Conservation (phyloP, 257 asterid genomes). For the Solanum bulbocastanum region DNA sequence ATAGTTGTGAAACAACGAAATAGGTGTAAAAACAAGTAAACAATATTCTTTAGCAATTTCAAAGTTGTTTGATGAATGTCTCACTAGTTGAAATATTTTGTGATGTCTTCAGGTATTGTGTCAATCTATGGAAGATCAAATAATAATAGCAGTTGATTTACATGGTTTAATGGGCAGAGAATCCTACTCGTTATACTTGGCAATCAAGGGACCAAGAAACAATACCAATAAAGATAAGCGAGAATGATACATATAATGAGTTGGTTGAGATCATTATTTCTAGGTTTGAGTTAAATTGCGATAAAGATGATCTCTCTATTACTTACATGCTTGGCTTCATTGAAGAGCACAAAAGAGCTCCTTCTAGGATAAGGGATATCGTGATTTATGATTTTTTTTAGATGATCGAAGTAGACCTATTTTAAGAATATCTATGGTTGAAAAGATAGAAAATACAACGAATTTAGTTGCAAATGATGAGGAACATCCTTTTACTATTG, state of each 20-base stretch:
- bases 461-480: not conserved
- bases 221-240: too few relatives aligned
- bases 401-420: too few relatives aligned
- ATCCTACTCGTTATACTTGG: not conserved
- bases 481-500: not conserved
- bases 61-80: not conserved
- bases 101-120: not conserved
- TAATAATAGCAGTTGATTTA: not conserved
- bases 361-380: too few relatives aligned
- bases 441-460: too few relatives aligned
- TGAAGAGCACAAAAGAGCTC: too few relatives aligned
- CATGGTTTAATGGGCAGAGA: not conserved
- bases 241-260: not conserved
- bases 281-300: too few relatives aligned
- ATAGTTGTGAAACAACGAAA: not conserved
- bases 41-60: not conserved
- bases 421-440: too few relatives aligned
- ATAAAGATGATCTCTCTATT: too few relatives aligned
- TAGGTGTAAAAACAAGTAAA: not conserved
- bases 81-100: not conserved
- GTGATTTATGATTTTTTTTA: too few relatives aligned
- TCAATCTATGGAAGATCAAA: too few relatives aligned
- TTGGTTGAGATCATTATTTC: too few relatives aligned
- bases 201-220: not conserved
- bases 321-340: too few relatives aligned